Evolutionary conservation across 306 rosid species (phyloP), one percentile per base, ranked within the genome.

Genomic region (Albizia julibrissin): DNA sequence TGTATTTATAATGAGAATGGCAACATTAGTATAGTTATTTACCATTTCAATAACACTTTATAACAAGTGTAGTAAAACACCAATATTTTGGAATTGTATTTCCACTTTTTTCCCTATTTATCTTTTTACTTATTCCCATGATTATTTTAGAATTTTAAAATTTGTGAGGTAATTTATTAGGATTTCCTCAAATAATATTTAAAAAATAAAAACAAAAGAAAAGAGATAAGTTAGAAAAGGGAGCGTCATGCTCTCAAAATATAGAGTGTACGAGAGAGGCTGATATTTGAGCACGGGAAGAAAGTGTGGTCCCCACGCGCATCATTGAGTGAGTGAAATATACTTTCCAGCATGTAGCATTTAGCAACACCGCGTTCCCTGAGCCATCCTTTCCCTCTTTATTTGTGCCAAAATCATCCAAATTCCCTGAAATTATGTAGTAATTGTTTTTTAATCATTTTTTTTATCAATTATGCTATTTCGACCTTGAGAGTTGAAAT

Each of bases 171-270:
- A 37, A 5, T 37, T 37, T 37, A 37, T 37, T 6, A 8, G 8
- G 8, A 6, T 37, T 37, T 37, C 1, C 1, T 6, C 0, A 37
- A 37, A 37, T 37, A 37, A 37, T 37, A 58, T 8, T 59, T 71
- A 46, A 74, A 62, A 76, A 56, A 33, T 61, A 18, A 33, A 71
- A 52, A 74, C 50, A 47, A 21, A 22, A 56, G 69, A 76, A 68
- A 62, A 72, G 75, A 85, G 92, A 93, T 94, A 90, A 89, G 90
- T 76, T 86, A 86, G 83, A 89, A 88, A 92, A 88, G 79, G 86
- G 80, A 87, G 81, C 83, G 86, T 88, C 91, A 86, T 89, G 76
- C 74, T 89, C 79, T 49, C 24, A 58, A 58, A n/a, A 22, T 58
- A 26, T 61, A 26, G 43, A 71, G 61, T 19, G 90, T 80, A 79